Evolutionary conservation across 441 rosid species (phyloP).

Genomic region (Adansonia gregorii): DNA sequence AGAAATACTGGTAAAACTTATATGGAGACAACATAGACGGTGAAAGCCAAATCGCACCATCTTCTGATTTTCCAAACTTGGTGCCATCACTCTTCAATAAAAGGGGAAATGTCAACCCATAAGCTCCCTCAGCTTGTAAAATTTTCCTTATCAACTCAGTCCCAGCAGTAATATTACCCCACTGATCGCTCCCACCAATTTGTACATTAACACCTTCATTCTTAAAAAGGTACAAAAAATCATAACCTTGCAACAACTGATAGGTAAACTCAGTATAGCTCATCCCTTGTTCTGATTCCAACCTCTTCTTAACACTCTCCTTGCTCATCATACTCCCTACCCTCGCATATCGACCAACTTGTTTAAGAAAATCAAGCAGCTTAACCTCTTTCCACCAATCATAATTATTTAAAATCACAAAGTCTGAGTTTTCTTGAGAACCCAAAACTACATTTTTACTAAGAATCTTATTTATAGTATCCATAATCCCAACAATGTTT

Average conservation of each 20-base stretch:
- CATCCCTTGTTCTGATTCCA: conserved; percentile 93
- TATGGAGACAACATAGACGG: conserved; percentile 77
- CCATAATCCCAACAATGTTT: conserved; percentile 60
- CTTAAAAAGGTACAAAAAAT: conserved; percentile 67
- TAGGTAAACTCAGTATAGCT: conserved; percentile 91
- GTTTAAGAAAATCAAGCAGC: conserved; percentile 76
- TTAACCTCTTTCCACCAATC: conserved; percentile 94
- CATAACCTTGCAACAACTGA: conserved; percentile 89
- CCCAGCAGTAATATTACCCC: conserved; percentile 97
- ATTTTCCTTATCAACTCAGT: conserved; percentile 84
- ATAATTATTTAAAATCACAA: conserved; percentile 72
- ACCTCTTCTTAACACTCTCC: conserved; percentile 91
- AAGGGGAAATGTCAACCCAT: conserved; percentile 91
- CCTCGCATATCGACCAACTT: conserved; percentile 81
- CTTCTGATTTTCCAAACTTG: conserved; percentile 94
- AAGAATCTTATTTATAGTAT: conserved; percentile 52
- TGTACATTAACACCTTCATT: conserved; percentile 82
- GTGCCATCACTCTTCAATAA: conserved; percentile 83
- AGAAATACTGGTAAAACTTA: conserved; percentile 90
- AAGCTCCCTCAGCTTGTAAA: conserved; percentile 67
- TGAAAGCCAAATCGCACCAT: conserved; percentile 91
- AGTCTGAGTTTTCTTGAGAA: conserved; percentile 20
- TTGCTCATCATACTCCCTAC: conserved; percentile 84
- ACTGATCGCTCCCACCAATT: conserved; percentile 97
- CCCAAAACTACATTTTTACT: conserved; percentile 27